Evolutionary conservation across 2,329 filamentous ascomycete genomes (phyloP), one percentile per base, ranked within the genome.

Genomic region (Calonectria pteridis): DNA sequence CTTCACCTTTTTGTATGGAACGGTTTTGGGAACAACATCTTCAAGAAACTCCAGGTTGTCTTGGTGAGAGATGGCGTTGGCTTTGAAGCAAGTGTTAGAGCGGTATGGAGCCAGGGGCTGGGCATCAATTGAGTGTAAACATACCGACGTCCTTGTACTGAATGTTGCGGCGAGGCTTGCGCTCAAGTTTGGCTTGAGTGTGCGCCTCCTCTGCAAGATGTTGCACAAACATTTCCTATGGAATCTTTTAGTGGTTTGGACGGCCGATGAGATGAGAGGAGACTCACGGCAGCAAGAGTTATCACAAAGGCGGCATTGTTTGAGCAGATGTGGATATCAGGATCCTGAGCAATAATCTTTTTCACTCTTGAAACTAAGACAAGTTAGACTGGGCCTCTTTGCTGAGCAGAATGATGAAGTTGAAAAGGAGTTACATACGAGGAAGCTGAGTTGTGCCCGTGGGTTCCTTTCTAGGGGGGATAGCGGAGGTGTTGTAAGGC

Each of bases 271-370:
- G 18, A 46, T 9, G 9, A 53, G 16, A 40, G 1, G 33, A 40
- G 20, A 82, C 89, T 77, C 85, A 94, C 94, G 4, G 97, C 96
- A 28, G 97, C 97, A 73, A 98, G 90, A 1, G 96, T 96, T 80
- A 98, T 97, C 71, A 96, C 93, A 84, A 98, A 98, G 26, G 96
- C 94, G 68, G 96, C 96, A 82, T 98, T 98, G 84, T 96, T 98
- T 59, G 96, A 98, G 84, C 95, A 98, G 82, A 94, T 91, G 75
- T 88, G 89, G 75, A 98, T 94, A 75, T 98, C 96, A 53, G 94
- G 92, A 84, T 99, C 97, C 72, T 95, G 91, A 63, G 92, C 91
- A 74, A 99, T 95, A 83, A 99, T 98, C 86, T 98, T 98, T 86
- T 98, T 98, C 73, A 99, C 95, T 80, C 97, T 92, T 23, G 97